A percentile compares a stretch with the other conserved stretches of the same genome.
Evolutionary conservation across 2,329 filamentous ascomycete genomes (phyloP).

Genomic region (Fusarium nurragi): DNA sequence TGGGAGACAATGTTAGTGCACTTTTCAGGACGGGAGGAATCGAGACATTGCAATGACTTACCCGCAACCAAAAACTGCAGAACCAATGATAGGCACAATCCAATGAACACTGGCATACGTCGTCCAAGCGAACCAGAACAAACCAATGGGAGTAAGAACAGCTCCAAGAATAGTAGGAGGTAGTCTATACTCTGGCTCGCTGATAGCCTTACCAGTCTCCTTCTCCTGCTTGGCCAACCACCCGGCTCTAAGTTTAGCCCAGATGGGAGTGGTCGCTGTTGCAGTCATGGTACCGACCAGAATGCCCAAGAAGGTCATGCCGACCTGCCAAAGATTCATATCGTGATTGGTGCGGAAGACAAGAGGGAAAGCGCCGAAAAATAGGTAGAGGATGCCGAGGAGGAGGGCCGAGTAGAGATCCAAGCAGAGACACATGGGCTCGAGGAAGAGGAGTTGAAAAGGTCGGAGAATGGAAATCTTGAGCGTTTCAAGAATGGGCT

Average conservation of each 20-base stretch:
- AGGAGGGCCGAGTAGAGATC: constrained; percentile 83
- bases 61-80: constrained; percentile 33
- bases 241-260: constrained; percentile 12
- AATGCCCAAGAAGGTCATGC: constrained; percentile 28
- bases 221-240: constrained; percentile 9
- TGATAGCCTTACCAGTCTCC: constrained; percentile 7
- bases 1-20: not conserved
- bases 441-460: constrained; percentile 76
- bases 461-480: constrained; percentile 64
- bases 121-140: constrained; percentile 38
- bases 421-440: constrained; percentile 82
- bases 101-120: constrained; percentile 21
- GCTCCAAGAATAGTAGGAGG: constrained; percentile 22
- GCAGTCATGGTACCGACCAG: constrained; percentile 12
- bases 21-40: fast-evolving
- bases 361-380: constrained; percentile 84
- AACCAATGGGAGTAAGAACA: constrained; percentile 17
- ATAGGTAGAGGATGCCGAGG: constrained; percentile 83
- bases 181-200: constrained; percentile 28
- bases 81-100: constrained; percentile 30
- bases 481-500: not conserved
- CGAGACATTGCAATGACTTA: constrained; percentile 1
- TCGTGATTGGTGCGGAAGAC: constrained; percentile 77
- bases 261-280: constrained; percentile 17
- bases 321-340: constrained; percentile 71